Base-by-base conservation (phyloP, 768 basidiomycete genomes). In the Russula abietina region DNA sequence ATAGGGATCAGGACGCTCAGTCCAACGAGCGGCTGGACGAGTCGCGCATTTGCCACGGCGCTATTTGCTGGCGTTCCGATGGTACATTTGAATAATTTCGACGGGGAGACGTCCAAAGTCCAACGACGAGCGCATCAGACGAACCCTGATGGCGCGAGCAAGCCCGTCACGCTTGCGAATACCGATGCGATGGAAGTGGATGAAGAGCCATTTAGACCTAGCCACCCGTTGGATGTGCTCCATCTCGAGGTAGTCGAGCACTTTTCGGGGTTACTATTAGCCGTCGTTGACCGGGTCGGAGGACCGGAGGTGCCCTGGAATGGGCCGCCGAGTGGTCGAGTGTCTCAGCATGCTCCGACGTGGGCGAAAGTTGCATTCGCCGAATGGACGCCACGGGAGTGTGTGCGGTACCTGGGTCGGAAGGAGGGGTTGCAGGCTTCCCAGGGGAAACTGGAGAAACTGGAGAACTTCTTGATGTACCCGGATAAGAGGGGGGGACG, bases 181-280 rank as follows among this genome's bases (percentile, higher is more conserved):
- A 70, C 69, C 45, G 75, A 75, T 55, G 61, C 60, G 61, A 88
- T 86, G 83, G 81, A 86, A 57, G 73, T 89, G 36, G 88, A 89
- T 68, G 84, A 85, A 66, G 56, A 60, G 60, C 52, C 52, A 4
- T 39, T 68, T 71, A 43, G 73, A 77, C 81, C 83, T 5, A 79
- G 78, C 60, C 83, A 88, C 68, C 78, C 86, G 5, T 76, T 86
- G 62, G 86, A 87, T 72, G 74, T 79, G 64, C 78, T 91, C 53
- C 89, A 91, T 70, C 71, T 82, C 24, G 83, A 87, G 66, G 80
- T 89, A 53, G 78, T 88, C 55, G 83, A 86, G 46, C 83, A 89
- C 71, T 91, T 91, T 70, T 79, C 79, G 36, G 78, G 79, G 54
- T 72, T 88, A 57, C 77, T 91, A 51, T 72, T 79, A 38, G 82